phyloP scores from a whole-genome alignment of 768 basidiomycete genomes.

The Candolleomyces aberdarensis region DNA sequence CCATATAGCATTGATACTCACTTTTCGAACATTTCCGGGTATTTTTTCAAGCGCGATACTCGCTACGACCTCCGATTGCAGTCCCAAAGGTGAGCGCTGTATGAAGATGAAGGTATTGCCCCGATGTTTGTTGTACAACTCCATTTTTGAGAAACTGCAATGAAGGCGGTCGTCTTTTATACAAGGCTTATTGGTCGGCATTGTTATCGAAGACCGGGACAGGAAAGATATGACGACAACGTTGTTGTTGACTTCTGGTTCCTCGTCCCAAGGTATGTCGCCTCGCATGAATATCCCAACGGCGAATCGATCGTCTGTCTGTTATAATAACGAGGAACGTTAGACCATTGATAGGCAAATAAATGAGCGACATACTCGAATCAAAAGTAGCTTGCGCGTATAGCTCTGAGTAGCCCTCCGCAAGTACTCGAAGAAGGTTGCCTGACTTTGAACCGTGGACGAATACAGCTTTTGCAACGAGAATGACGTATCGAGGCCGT shows the following conservation, averaged over 20 bases:
- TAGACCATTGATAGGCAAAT: neutral
- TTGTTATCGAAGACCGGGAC: conserved; percentile 44
- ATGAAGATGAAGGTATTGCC: conserved; percentile 60
- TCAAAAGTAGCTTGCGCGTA: conserved; percentile 52
- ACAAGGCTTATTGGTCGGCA: conserved; percentile 50
- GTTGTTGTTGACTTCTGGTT: conserved; percentile 54
- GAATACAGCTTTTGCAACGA: conserved; percentile 60
- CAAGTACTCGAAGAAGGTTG: conserved; percentile 62
- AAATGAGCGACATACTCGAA: conserved; percentile 41
- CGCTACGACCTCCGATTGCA: conserved; percentile 44
- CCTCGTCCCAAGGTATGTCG: conserved; percentile 53
- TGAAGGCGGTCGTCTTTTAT: conserved; percentile 53
- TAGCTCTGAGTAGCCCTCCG: conserved; percentile 54
- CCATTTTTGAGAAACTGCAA: conserved; percentile 51
- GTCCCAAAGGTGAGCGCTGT: conserved; percentile 42
- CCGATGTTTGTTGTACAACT: conserved; percentile 53
- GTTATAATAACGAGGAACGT: neutral
- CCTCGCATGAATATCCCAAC: conserved; percentile 65
- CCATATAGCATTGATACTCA: conserved; percentile 18
- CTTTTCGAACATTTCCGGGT: conserved; percentile 49
- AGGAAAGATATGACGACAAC: conserved; percentile 64
- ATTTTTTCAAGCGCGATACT: conserved; percentile 67
- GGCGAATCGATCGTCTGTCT: conserved; percentile 63
- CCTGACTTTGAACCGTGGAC: conserved; percentile 46
- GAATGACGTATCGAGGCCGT: conserved; percentile 49